These are phyloP conservation scores for Bondarzewia mesenterica DNA, from an alignment of 1,284 basidiomycete genomes.

Conservation along the genomic window DNA sequence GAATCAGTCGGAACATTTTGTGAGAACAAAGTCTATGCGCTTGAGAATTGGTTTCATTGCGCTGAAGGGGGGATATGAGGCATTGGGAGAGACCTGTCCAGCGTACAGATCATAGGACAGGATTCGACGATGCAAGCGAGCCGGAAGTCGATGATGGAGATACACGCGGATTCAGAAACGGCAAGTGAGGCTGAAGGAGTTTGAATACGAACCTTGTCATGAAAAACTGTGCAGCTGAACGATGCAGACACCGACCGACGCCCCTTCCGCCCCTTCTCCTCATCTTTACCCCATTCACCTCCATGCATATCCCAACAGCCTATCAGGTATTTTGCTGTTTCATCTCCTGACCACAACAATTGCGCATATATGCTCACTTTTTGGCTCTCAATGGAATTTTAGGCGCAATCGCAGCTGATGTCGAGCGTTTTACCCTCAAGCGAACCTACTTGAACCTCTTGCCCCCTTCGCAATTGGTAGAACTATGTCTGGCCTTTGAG, in stretches of 20 bases:
- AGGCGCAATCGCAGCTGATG: conserved; percentile 13
- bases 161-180: neutral
- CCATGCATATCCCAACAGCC: neutral
- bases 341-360: too few relatives aligned
- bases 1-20: too few relatives aligned
- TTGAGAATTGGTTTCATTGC: too few relatives aligned
- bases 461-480: conserved; percentile 59
- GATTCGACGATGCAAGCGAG: neutral
- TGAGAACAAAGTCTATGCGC: too few relatives aligned
- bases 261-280: conserved; percentile 7
- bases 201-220: conserved; percentile 38
- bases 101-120: too few relatives aligned
- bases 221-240: conserved; percentile 50
- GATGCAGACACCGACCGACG: conserved; percentile 30
- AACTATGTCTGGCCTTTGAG: conserved; percentile 67
- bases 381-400: neutral
- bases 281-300: conserved; percentile 1
- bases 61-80: too few relatives aligned
- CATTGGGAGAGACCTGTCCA: too few relatives aligned
- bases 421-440: conserved; percentile 50
- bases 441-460: conserved; percentile 60
- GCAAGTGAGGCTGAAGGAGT: conserved; percentile 15
- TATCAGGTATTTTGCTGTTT: too few relatives aligned
- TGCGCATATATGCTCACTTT: neutral
- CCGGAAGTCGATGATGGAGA: neutral